These are phyloP conservation scores for Pleurotus giganteus DNA, from an alignment of 768 basidiomycete genomes.

Conservation along the genomic window DNA sequence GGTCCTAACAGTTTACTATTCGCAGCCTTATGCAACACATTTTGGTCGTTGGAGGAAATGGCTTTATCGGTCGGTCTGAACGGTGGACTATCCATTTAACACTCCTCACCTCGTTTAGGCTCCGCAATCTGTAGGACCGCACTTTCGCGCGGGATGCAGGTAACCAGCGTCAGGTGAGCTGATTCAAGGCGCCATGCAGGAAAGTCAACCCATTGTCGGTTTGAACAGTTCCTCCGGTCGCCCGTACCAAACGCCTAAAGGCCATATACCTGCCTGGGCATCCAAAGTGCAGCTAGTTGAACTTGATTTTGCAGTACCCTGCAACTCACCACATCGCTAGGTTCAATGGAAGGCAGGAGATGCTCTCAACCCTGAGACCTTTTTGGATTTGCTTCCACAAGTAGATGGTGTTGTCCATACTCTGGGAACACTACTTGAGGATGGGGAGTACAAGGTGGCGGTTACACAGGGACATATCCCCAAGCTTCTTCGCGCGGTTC, in stretches of 20 bases:
- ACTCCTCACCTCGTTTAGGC: constrained; percentile 44
- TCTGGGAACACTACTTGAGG: constrained; percentile 86
- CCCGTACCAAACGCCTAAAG: constrained; percentile 86
- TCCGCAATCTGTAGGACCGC: constrained; percentile 93
- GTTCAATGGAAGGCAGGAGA: constrained; percentile 87
- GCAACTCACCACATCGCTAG: constrained; percentile 37
- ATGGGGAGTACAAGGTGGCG: constrained; percentile 74
- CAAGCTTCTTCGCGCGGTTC: constrained; percentile 47
- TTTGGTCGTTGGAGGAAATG: constrained; percentile 98
- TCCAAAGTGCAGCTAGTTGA: constrained; percentile 50
- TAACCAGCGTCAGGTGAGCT: constrained; percentile 87
- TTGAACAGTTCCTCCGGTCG: constrained; percentile 73
- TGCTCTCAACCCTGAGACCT: constrained; percentile 75
- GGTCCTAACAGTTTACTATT: background rate
- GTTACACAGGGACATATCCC: constrained; percentile 57
- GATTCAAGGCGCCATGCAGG: constrained; percentile 1
- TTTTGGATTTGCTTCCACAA: constrained; percentile 62
- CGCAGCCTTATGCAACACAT: constrained; percentile 45
- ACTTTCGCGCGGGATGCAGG: constrained; percentile 77
- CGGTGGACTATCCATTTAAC: background rate
- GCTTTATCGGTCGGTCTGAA: constrained; percentile 74
- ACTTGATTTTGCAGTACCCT: constrained; percentile 6
- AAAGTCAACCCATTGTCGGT: background rate
- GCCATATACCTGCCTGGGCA: constrained; percentile 87
- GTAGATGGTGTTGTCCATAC: constrained; percentile 89